A percentile compares a stretch with the other conserved stretches of the same genome.
Evolutionary conservation across 352 stramenopile genomes (phyloP).

Genomic region (Phytopythium chamaehyphon): DNA sequence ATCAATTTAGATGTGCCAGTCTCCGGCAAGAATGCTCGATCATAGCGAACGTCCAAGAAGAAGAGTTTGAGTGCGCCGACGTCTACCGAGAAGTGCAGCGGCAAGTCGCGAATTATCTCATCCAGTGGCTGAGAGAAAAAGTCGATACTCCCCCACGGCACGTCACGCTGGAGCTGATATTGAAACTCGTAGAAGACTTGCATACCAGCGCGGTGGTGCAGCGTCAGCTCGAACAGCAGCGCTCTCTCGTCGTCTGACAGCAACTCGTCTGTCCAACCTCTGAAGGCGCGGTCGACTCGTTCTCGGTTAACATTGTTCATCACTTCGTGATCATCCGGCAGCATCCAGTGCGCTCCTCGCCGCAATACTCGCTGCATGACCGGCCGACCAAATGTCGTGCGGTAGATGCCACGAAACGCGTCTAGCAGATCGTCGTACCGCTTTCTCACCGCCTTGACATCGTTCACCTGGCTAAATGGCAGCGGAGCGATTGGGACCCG

Average conservation of each 20-base stretch:
- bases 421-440: conserved; percentile 28
- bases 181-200: conserved; percentile 70
- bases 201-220: conserved; percentile 55
- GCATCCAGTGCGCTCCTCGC: conserved; percentile 69
- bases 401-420: conserved; percentile 54
- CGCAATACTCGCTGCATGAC: conserved; percentile 49
- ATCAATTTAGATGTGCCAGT: conserved; percentile 18
- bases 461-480: neutral
- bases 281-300: conserved; percentile 29
- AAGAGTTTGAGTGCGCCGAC: conserved; percentile 45
- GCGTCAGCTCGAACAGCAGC: conserved; percentile 23
- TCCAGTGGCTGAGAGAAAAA: conserved; percentile 34
- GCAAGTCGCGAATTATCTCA: conserved; percentile 27
- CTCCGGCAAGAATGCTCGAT: conserved; percentile 40
- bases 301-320: conserved; percentile 71
- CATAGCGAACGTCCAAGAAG: conserved; percentile 60
- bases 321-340: conserved; percentile 76
- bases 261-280: neutral
- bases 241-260: conserved; percentile 12
- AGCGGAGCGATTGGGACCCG: conserved; percentile 26
- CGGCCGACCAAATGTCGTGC: conserved; percentile 42
- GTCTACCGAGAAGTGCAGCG: conserved; percentile 40
- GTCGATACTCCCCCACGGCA: conserved; percentile 32
- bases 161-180: conserved; percentile 49
- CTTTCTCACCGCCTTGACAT: neutral